Percentiles rank a stretch among this genome's conserved stretches.
Conservation (phyloP, 495 filamentous ascomycete genomes). For the Emericellopsis terricola region DNA sequence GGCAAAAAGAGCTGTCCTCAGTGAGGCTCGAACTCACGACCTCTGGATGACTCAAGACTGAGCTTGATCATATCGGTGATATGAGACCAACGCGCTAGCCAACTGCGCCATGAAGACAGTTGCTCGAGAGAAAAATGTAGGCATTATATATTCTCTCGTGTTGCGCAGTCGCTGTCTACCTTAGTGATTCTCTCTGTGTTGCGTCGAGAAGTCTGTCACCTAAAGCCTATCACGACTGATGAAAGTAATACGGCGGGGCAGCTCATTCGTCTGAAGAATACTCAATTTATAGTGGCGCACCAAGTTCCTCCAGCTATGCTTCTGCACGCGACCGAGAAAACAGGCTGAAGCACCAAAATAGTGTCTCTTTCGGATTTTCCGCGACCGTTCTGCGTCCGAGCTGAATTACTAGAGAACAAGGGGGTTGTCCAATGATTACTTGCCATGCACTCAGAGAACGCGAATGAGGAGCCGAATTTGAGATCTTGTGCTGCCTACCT, state of each 20-base stretch:
- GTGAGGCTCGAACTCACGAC: not conserved
- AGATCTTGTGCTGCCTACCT: no score
- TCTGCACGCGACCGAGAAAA: no score
- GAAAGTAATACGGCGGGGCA: not conserved
- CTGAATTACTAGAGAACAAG: no score
- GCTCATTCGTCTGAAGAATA: not conserved
- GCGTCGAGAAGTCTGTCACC: no score
- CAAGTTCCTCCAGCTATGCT: not conserved
- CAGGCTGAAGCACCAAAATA: no score
- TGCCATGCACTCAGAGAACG: no score
- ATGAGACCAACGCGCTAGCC: not conserved
- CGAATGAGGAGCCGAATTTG: no score
- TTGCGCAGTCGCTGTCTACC: not conserved
- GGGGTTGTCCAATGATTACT: no score
- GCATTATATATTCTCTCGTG: not conserved
- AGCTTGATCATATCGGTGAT: not conserved
- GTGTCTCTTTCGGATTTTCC: no score
- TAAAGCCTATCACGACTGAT: not conserved
- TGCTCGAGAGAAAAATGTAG: not conserved
- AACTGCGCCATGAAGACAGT: not conserved
- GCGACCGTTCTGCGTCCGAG: no score
- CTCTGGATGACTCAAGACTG: not conserved
- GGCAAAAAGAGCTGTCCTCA: not conserved
- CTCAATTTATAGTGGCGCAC: not conserved
- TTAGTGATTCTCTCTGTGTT: no score